Evolutionary conservation across 2,329 filamentous ascomycete genomes (phyloP).

Genomic region (Gnomoniopsis smithogilvyi): DNA sequence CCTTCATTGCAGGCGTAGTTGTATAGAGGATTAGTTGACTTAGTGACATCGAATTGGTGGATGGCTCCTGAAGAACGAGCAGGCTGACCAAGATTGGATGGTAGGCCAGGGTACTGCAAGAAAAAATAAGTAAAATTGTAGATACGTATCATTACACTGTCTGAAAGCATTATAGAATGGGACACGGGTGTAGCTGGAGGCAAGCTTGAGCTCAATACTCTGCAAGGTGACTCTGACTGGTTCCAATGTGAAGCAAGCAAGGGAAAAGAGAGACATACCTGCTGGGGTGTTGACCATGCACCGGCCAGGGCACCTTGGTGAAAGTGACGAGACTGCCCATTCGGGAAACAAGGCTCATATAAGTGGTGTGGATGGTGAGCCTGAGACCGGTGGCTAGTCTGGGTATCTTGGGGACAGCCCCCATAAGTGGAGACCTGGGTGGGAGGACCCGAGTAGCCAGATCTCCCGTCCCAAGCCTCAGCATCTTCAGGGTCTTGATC

Average conservation of each 20-base stretch:
- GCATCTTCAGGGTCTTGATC: background rate
- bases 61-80: conserved; percentile 14
- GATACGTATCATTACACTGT: background rate
- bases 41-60: conserved; percentile 5
- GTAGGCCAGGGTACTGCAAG: too few relatives aligned
- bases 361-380: background rate
- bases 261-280: background rate
- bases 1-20: conserved; percentile 15
- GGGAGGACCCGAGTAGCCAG: too few relatives aligned
- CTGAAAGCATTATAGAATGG: background rate
- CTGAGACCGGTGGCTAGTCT: too few relatives aligned
- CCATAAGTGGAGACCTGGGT: too few relatives aligned
- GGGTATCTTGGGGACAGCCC: background rate
- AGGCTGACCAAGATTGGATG: background rate
- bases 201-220: too few relatives aligned
- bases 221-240: background rate
- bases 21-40: conserved; percentile 14
- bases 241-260: background rate
- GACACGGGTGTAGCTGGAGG: background rate
- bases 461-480: too few relatives aligned
- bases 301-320: background rate
- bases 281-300: background rate
- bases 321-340: background rate
- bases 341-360: background rate
- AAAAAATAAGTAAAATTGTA: background rate